Base-by-base conservation (phyloP, 768 basidiomycete species). In the Amanita exitialis region DNA sequence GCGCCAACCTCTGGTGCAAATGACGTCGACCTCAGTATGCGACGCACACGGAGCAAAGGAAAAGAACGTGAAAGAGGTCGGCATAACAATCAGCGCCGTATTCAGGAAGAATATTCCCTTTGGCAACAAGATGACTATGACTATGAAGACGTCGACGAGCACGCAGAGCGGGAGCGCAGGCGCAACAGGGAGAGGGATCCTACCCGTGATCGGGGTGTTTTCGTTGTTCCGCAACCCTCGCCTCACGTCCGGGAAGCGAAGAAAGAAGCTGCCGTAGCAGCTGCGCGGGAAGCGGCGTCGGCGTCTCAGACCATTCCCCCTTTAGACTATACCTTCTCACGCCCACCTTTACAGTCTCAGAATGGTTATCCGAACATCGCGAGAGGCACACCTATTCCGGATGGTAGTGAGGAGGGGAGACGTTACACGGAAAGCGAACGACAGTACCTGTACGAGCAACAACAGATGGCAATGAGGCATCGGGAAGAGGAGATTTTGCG, bases 401-500 rank as follows among this genome's bases (percentile, higher is more conserved):
- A 41, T 2, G 20, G n/a, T 8, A 42, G 16, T n/a, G 46, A 53
- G 4, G 34, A 53, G 16, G 25, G 43, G 27, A 47, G 45, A 23
- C 35, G 47, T n/a, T 34, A 37, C 37, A 27, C 23, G 42, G 53
- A 53, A 35, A 36, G 41, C n/a, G 38, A 53, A 21, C 44, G 53
- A 15, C 53, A 53, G 16, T 42, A 47, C 16, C 30, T 42, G 9
- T 51, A 51, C 21, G 61, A 69, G 46, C 60, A 68, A 47, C 66
- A 71, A 54, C 72, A 75, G 51, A 74, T 73, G 51, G 75, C 71
- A 44, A 62, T 67, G 57, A 66, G 71, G 51, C 63, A 62, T 36
- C 64, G 72, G n/a, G 74, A 76, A 54, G 74, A 77, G 53, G 76
- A 77, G 44, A 74, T 72, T 3, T 62, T 62, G 20, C 62, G 65